Evolutionary conservation across 2,329 filamentous ascomycete species (phyloP), one percentile per base, ranked within the genome.

Genomic region (Stachybotrys chartarum): DNA sequence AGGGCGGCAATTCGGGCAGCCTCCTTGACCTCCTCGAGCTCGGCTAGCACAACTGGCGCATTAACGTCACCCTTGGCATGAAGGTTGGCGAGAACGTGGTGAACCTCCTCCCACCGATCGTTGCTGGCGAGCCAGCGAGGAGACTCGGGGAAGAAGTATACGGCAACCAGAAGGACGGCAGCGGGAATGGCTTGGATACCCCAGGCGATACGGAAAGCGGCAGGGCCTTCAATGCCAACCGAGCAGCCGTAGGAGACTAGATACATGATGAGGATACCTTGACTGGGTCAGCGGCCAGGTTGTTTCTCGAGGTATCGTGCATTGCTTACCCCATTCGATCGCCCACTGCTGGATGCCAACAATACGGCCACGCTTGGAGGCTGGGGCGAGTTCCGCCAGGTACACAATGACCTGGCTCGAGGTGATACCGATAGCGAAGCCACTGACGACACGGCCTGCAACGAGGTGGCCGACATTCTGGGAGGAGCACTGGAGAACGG

Each of bases 301-400:
- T 12, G 0, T 3, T 12, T 7, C 3, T 32, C 6, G 8, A 1
- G 1, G 17, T 42, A 46, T 16, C 1, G 11, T 24, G 31, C 1
- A 18, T 31, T 10, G 50, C 59, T 48, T 51, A 62, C 70, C 70
- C 68, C 70, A 88, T 60, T 87, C 88, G 58, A 91, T 90, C 30
- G 86, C 85, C 76, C 86, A 87, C 68, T 91, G 87, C 67, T 91
- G 87, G 48, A 83, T 80, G 53, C 86, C 84, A 16, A 91, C 85
- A 39, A 91, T 76, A 48, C 84, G 79, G 16, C 86, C 86, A 58
- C 86, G 79, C 58, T 71, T 76, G 42, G 69, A 62, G 1, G 79
- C 77, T 50, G 81, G 80, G 17, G 85, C 82, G 32, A 88, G 76
- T 66, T 89, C 86, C 24, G 84, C 80, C 24, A 88, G 80, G 64